phyloP scores from a whole-genome alignment of 2,329 filamentous ascomycete species.

The Penicillium palitans region DNA sequence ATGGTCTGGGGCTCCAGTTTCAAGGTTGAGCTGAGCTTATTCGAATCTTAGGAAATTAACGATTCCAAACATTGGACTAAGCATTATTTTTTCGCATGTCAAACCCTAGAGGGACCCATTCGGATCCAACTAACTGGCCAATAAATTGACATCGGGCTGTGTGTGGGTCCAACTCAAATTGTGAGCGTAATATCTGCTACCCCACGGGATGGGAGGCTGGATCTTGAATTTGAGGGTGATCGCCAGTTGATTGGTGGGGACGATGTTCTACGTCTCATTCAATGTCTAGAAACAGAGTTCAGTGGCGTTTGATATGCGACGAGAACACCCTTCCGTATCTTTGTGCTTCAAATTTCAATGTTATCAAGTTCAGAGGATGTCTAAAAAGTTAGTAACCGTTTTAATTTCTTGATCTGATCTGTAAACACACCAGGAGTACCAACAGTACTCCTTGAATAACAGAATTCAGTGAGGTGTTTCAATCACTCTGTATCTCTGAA shows the following conservation, averaged over 20 bases:
- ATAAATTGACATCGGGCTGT: no score
- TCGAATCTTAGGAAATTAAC: no score
- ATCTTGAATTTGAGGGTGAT: constrained; percentile 3
- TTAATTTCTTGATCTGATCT: neutral
- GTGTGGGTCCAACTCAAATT: no score
- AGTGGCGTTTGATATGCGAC: neutral
- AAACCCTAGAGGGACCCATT: no score
- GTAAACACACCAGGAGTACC: neutral
- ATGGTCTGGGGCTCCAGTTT: no score
- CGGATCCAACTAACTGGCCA: no score
- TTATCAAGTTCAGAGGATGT: neutral
- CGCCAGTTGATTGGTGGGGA: neutral
- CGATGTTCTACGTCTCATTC: neutral
- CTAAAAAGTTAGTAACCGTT: neutral
- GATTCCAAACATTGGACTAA: no score
- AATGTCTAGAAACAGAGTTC: neutral
- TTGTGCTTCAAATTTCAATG: neutral
- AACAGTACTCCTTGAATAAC: neutral
- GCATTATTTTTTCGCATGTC: no score
- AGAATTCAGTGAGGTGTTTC: neutral
- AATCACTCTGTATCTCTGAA: neutral
- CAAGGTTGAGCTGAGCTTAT: no score
- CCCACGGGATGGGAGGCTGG: neutral
- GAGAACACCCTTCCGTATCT: no score
- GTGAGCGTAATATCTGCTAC: neutral